Evolutionary conservation across 352 stramenopile genomes (phyloP), one percentile per base, ranked within the genome.

Genomic region (Peronospora tabacina): DNA sequence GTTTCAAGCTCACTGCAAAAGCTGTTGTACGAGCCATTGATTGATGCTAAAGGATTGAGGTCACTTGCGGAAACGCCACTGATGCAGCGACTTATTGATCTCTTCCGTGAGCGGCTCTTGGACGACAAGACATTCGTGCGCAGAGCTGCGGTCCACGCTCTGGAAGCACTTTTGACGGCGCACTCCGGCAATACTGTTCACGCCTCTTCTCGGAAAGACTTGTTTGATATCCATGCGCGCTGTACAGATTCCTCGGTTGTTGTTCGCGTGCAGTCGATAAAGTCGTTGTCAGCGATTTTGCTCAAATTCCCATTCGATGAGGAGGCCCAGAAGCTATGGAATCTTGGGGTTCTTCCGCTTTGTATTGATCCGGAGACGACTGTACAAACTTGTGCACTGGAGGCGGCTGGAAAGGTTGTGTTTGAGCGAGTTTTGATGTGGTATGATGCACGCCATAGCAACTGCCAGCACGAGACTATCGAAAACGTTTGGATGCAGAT

Each of bases 41-140:
- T 53, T 19, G 63, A 63, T 47, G 26, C 55, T 8, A 49, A 69
- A 19, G 67, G 69, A 2, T 63, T 61, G 9, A 62, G 45, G 29
- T 59, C 34, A 0, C 51, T 73, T 5, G 52, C 82, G 51, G 70
- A 89, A 62, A 87, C 73, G 0, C 52, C 68, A n/a, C 36, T 91
- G 32, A 79, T 90, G 74, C 64, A 66, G 22, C 68, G 68, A 12
- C 61, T 94, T 15, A 55, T 90, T 33, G 69, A 82, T 26, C 61
- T 94, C 9, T 91, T 90, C 44, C 70, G 79, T 35, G 76, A 87
- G 29, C 69, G 78, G 6, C 50, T 94, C 11, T 45, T 69, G 2
- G 83, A 94, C 47, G 83, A 92, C 7, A 94, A 91, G 46, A 90
- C 80, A 3, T 90, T 82, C 22, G 83, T 94, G 6, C 80, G 83